Conservation (phyloP, 805 yeast species). For the Candida nonsorbophila region DNA sequence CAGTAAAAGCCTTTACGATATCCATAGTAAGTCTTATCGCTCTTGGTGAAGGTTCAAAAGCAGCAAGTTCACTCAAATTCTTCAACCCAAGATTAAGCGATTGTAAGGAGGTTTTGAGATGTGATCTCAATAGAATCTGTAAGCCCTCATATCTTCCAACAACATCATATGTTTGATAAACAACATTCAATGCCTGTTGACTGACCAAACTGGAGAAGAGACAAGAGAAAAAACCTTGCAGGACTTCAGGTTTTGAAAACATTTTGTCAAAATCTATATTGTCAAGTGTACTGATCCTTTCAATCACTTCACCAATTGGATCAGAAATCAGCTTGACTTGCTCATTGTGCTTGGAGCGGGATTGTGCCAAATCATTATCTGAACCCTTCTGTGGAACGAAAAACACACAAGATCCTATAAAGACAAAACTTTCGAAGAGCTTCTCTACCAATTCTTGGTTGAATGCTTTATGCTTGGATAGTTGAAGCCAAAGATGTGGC, state of each 20-base stretch:
- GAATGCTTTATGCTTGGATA: no score
- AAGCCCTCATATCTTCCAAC: constrained; percentile 72
- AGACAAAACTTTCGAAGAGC: constrained; percentile 21
- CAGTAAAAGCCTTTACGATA: constrained; percentile 54
- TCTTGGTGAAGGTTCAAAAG: constrained; percentile 70
- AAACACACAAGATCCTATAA: no score
- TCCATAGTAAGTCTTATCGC: constrained; percentile 74
- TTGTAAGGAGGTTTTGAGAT: constrained; percentile 40
- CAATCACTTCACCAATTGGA: constrained; percentile 18
- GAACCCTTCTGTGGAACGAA: no score
- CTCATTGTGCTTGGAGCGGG: no score
- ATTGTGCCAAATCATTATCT: no score
- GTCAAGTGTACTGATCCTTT: constrained; percentile 27
- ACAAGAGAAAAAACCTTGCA: constrained; percentile 70
- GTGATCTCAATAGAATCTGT: constrained; percentile 41
- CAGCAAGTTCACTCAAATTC: constrained; percentile 40
- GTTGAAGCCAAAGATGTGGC: constrained; percentile 31
- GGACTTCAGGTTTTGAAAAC: constrained; percentile 26
- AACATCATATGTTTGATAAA: constrained; percentile 69
- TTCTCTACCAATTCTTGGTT: no score
- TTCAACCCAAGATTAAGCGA: constrained; percentile 46
- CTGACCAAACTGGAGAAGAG: constrained; percentile 62
- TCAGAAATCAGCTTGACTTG: constrained; percentile 18
- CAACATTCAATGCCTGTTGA: constrained; percentile 64
- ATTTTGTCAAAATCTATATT: constrained; percentile 17